A percentile compares a stretch with the other conserved stretches of the same genome.
phyloP scores from a whole-genome alignment of 2,329 filamentous ascomycete genomes.

The Penicillium sp. region DNA sequence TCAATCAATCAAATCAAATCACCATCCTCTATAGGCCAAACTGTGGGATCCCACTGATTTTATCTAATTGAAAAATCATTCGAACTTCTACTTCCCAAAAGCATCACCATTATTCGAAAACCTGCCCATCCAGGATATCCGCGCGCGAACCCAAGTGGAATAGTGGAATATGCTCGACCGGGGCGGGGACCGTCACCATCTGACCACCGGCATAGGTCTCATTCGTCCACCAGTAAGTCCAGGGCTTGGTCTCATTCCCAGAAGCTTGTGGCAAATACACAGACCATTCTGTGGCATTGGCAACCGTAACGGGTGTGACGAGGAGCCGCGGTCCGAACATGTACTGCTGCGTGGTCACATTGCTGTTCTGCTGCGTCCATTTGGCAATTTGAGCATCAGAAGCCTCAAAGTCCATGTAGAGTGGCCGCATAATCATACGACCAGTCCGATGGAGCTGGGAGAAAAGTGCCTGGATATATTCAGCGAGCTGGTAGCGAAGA shows the following conservation, averaged over 20 bases:
- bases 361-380: slow-evolving; percentile 34
- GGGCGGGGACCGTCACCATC: slow-evolving; percentile 41
- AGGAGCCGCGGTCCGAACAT: slow-evolving; percentile 45
- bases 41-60: too few species aligned
- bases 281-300: slow-evolving; percentile 41
- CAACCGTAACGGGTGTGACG: slow-evolving; percentile 40
- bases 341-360: slow-evolving; percentile 44
- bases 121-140: slow-evolving; percentile 65
- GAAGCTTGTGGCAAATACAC: slow-evolving; percentile 41
- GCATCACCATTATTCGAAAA: slow-evolving; percentile 12
- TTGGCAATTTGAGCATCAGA: slow-evolving; percentile 28
- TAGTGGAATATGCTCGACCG: slow-evolving; percentile 27
- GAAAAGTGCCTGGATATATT: slow-evolving; percentile 39
- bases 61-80: not conserved
- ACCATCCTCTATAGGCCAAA: too few species aligned
- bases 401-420: slow-evolving; percentile 44
- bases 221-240: slow-evolving; percentile 50
- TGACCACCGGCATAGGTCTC: slow-evolving; percentile 44
- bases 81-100: not conserved
- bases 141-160: slow-evolving; percentile 68
- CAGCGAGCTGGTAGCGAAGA: slow-evolving; percentile 57
- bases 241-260: slow-evolving; percentile 31
- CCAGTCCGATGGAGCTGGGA: slow-evolving; percentile 37
- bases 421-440: slow-evolving; percentile 42
- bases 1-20: too few species aligned